Evolutionary conservation across 768 basidiomycete species (phyloP), one percentile per base, ranked within the genome.

Genomic region (Mycena maculata): DNA sequence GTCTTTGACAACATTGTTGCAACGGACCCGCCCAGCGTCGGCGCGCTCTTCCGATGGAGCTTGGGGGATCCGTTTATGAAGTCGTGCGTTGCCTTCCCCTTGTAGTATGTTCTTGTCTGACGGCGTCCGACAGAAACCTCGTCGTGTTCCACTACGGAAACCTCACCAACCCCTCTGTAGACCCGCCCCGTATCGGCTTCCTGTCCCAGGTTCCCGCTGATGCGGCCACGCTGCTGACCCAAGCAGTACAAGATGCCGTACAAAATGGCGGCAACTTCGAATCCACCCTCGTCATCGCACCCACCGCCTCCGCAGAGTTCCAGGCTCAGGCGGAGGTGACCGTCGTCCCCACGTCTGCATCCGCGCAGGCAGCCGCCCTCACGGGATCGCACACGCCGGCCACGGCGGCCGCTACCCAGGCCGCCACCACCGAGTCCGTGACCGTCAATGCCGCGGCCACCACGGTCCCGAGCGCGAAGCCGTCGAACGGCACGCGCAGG

Each of bases 121-220:
- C 27, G 41, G 22, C 42, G 39, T 16, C 5, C 13, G 36, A 13
- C 54, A 90, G 91, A 9, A 88, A 84, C 38, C 76, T 91, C 22
- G 86, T 86, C 27, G 87, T 86, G 18, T 92, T 92, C 73, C 84
- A 92, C 76, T 92, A 89, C 71, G 91, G 91, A 16, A 91, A 92
- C 74, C 78, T 92, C 56, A 88, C 87, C 0, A 83, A 87, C 60
- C 91, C 91, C 0, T 90, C 88, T 0, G 81, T 83, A 58, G 90
- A 92, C 69, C 88, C 89, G 47, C 90, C 91, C 0, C 86, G 89
- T 0, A 85, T 92, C 5, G 91, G 91, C 1, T 79, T 92, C 55
- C 78, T 87, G 48, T 92, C 91, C 10, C 87, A 81, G 1, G 87
- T 92, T 11, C 89, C 90, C 15, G 30, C 72, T 7, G 83, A 90